Evolutionary conservation across 306 rosid species (phyloP).

Genomic region (Dryas octopetala): DNA sequence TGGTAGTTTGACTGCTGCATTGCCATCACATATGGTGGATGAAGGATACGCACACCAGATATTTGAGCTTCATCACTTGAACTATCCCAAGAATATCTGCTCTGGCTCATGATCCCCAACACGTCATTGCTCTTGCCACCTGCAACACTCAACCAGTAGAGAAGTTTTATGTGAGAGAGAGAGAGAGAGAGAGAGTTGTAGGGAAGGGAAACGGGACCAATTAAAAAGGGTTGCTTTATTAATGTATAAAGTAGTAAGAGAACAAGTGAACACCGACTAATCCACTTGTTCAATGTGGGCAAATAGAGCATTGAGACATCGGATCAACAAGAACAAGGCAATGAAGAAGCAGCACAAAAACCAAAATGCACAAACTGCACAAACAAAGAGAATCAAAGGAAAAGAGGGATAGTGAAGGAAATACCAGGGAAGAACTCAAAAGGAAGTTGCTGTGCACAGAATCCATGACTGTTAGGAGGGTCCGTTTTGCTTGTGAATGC

Average conservation of each 20-base stretch:
- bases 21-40: constrained; percentile 32
- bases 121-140: constrained; percentile 49
- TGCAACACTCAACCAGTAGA: constrained; percentile 10
- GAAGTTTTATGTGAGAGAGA: too few species aligned
- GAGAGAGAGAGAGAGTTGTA: background rate
- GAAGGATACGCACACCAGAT: constrained; percentile 25
- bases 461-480: constrained; percentile 26
- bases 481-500: constrained; percentile 34
- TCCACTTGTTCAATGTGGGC: background rate
- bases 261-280: background rate
- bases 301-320: background rate
- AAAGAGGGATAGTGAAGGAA: constrained; percentile 8
- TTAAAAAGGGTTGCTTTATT: constrained; percentile 13
- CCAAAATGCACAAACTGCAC: background rate
- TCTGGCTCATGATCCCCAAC: constrained; percentile 29
- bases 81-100: constrained; percentile 37
- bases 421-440: constrained; percentile 60
- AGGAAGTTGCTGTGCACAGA: constrained; percentile 46
- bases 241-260: background rate
- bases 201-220: background rate
- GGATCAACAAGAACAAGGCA: constrained; percentile 5
- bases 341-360: background rate
- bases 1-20: constrained; percentile 40
- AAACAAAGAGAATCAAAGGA: background rate
- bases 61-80: constrained; percentile 26